phyloP scores from a whole-genome alignment of 2,329 filamentous ascomycete species.

The Pseudogymnoascus sp. region DNA sequence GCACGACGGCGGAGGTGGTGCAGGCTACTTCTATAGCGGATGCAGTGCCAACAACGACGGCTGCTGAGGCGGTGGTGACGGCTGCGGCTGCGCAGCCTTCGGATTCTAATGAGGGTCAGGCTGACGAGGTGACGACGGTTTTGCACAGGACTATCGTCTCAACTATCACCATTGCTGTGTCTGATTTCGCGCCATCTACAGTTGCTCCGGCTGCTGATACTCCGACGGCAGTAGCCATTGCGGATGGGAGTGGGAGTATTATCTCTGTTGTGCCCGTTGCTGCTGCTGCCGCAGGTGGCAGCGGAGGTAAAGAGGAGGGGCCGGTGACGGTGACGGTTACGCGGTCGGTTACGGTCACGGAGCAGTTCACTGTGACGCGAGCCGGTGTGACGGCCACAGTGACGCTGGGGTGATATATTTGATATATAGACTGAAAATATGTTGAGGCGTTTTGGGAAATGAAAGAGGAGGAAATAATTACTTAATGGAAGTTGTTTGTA shows the following conservation, averaged over 20 bases:
- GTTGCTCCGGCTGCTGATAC: not conserved
- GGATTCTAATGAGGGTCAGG: not conserved
- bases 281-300: not conserved
- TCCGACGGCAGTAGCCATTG: not conserved
- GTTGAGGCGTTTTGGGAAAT: not conserved
- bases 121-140: not conserved
- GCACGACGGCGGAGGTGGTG: not conserved
- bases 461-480: not conserved
- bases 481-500: not conserved
- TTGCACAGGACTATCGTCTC: not conserved
- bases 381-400: not conserved
- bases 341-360: constrained; percentile 9
- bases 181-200: not conserved
- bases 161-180: not conserved
- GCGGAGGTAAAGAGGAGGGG: not conserved
- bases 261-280: constrained; percentile 4
- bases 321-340: constrained; percentile 12
- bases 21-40: not conserved
- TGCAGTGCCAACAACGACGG: not conserved
- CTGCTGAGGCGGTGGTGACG: not conserved
- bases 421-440: not conserved
- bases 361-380: not conserved
- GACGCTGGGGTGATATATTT: not conserved
- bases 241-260: not conserved
- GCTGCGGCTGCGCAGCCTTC: not conserved